These are phyloP conservation scores for Claviceps paspali DNA, from an alignment of 2,329 filamentous ascomycete genomes.

Conservation along the genomic window DNA sequence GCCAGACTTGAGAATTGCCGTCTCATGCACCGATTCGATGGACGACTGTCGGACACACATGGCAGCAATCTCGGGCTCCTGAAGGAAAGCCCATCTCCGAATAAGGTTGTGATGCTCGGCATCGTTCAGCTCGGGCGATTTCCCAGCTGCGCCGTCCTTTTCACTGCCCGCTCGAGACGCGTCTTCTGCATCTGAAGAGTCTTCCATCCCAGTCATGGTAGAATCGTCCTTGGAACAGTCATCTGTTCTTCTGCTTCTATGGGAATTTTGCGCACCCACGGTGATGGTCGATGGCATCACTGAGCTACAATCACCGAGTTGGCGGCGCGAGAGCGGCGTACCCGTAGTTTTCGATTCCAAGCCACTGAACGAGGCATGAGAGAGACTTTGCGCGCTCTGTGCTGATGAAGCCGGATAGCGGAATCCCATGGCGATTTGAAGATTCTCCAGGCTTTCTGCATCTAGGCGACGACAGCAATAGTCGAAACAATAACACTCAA, in stretches of 20 bases:
- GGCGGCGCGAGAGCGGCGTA: not conserved
- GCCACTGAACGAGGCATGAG: not conserved
- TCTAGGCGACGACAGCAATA: not conserved
- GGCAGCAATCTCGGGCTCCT: conserved; percentile 4
- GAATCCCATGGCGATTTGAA: not conserved
- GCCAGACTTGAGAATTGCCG: not conserved
- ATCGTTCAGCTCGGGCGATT: not conserved
- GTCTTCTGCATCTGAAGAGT: not conserved
- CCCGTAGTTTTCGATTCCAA: not conserved
- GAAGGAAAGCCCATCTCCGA: conserved; percentile 1
- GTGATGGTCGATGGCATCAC: not conserved
- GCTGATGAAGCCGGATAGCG: not conserved
- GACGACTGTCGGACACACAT: not conserved
- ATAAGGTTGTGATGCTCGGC: conserved; percentile 2
- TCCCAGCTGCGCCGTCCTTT: not conserved
- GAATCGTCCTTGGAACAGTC: not conserved
- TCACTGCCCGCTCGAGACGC: not conserved
- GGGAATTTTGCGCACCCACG: not conserved
- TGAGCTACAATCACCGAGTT: not conserved
- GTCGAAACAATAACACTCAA: conserved; percentile 4
- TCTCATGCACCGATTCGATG: not conserved
- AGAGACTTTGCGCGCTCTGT: not conserved
- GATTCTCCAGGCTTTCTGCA: not conserved
- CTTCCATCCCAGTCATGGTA: not conserved
- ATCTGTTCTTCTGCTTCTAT: no score